Base-by-base conservation (phyloP, 176 grass and related monocot species). In the Juncus effusus region DNA sequence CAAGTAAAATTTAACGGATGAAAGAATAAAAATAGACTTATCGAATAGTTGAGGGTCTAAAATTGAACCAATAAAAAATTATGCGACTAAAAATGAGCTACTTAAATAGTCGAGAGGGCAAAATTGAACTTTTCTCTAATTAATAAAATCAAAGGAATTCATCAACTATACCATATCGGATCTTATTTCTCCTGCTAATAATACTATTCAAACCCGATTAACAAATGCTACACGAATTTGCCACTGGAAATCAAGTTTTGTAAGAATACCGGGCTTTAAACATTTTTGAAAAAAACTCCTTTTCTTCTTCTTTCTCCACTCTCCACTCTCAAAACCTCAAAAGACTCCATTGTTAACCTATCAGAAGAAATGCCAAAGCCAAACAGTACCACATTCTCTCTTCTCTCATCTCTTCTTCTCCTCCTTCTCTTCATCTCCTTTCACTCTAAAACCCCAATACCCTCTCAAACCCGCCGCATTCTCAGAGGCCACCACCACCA, bases 401-500 rank as follows among this genome's bases (percentile, higher is more conserved):
- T 80, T 2, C 13, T 75, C 36, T 15, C 60, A 15, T 37, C 7
- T 15, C 37, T 61, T 36, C 35, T 57, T 54, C 41, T 38, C 10
- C 12, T 75, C 13, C 62, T 38, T 36, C 42, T 61, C 63, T 61
- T 7, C 36, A 37, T 8, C 78, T 13, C 14, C 38, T 0, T 44
- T 50, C 15, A 47, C 44, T 47, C 9, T 47, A 47, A 45, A 16
- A 42, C 4, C 28, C 13, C 39, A 5, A 16, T 11, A 62, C 7
- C 79, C 5, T 15, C 56, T 14, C 51, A 64, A 47, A 67, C 62
- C 73, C 74, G 80, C 15, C 70, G 80, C 40, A 10, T 76, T 55
- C 80, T 82, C 2, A 49, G 54, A 3, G 67, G 67, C n/a, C 54
- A 13, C 3, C 74, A 77, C 50, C 72, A 82, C 40, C 61, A 65